Evolutionary conservation across 441 rosid genomes (phyloP), one percentile per base, ranked within the genome.

Genomic region (Pelargonium cotyledonis): DNA sequence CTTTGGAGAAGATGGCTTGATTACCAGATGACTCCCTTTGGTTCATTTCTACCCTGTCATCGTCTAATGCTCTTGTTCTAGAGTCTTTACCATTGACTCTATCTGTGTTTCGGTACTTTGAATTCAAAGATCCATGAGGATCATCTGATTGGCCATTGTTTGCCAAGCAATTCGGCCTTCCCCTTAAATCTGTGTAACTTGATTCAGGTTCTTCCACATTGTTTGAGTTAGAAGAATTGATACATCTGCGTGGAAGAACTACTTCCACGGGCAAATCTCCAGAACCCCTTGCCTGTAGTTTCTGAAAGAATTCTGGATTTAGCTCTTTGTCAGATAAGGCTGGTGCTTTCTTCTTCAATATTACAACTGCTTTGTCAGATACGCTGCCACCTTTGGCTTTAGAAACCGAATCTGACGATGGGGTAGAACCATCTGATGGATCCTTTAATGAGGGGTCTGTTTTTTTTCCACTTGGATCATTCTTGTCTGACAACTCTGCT

Each of bases 281-380:
- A 58, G 91, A 87, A 63, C 86, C 87, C 77, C 92, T 85, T 55
- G 82, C 78, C 79, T 90, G 88, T 67, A 95, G 91, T 78, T 88
- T 95, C 83, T 89, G 95, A 83, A 95, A 95, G 80, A 95, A 95
- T 79, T 92, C 99, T 64, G 92, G 94, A 74, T 95, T 95, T 64
- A 89, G 73, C 71, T 88, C 91, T 77, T 89, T 92, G 80, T 90
- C 98, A 65, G 89, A 81, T 72, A 95, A 79, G 61, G 81, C 85
- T 68, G 86, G 98, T 40, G 92, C 82, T 82, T 85, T 95, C 84
- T 90, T 90, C 89, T 95, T 95, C 81, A 92, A 78, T 81, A 92
- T 85, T 31, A 85, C 86, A 71, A 82, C 95, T 68, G 95, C 89
- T 74, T 89, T 90, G 67, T 89, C 96, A 8, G 81, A 71, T 80